Evolutionary conservation across 257 asterid species (phyloP).

Genomic region (Catharanthus roseus): DNA sequence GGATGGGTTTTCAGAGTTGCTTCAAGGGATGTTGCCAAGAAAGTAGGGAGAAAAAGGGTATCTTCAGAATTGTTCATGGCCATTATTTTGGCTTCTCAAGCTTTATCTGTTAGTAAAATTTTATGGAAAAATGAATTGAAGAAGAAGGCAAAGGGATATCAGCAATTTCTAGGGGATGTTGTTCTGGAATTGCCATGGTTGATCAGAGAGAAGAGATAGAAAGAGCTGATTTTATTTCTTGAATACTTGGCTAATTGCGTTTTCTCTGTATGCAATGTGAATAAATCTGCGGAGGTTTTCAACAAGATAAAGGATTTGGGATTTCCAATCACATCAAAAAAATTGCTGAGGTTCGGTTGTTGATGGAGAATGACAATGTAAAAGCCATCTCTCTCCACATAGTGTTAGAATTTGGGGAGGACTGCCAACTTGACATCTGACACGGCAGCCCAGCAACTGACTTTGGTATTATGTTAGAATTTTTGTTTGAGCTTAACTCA

Average conservation of each 20-base stretch:
- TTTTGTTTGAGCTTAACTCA: too few species aligned
- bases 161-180: too few species aligned
- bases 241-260: constrained; percentile 64
- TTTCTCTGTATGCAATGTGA: constrained; percentile 24
- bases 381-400: constrained; percentile 56
- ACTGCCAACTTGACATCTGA: too few species aligned
- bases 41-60: constrained; percentile 11
- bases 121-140: constrained; percentile 62
- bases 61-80: constrained; percentile 41
- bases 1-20: constrained; percentile 38
- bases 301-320: constrained; percentile 56
- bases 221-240: too few species aligned
- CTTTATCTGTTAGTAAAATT: constrained; percentile 22
- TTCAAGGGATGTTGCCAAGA: constrained; percentile 27
- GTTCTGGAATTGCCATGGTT: neutral
- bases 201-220: too few species aligned
- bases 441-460: too few species aligned
- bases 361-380: constrained; percentile 65
- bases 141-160: constrained; percentile 54
- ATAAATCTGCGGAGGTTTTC: constrained; percentile 58
- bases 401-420: constrained; percentile 60
- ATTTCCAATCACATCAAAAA: constrained; percentile 46
- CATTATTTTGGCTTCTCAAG: constrained; percentile 27
- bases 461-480: too few species aligned
- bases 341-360: constrained; percentile 52